Base-by-base conservation (phyloP, 805 yeast genomes). In the Metschnikowia drakensbergensis region DNA sequence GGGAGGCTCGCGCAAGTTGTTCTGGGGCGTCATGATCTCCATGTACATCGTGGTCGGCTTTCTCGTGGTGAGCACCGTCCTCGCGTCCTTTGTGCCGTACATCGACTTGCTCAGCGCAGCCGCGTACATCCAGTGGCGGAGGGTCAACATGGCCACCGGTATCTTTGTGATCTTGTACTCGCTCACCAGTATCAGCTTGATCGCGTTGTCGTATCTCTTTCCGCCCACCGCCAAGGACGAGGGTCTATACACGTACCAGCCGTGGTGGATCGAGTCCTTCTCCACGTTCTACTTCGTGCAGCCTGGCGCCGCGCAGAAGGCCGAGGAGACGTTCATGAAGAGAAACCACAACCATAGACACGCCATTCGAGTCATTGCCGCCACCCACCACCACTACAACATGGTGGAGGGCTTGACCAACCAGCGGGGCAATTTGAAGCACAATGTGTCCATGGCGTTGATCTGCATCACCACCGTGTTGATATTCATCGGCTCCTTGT, bases 221-320 rank as follows among this genome's bases (percentile, higher is more conserved):
- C 77, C 77, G 52, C 82, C 88, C 22, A 79, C 86, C 5, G 50
- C 67, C 31, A 68, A 65, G 34, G 81, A 80, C 51, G 75, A 73
- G 52, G 62, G 67, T 37, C 71, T 83, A 34, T 74, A 78, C 56
- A 81, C 82, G 53, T 85, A 80, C 62, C 87, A 82, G 61, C 88
- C 95, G 33, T 83, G 84, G 77, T 86, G 94, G 94, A 82, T 86
- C 58, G 82, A 82, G 62, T 75, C 81, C 4, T 84, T 85, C 55
- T 59, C 67, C 25, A 75, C 83, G 13, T 66, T 71, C 43, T 86
- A 86, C 64, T 86, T 74, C 65, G 84, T 83, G 10, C 71, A 73
- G 52, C 75, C 74, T 49, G 73, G 74, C 45, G 81, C 88, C 1
- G 69, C 76, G 6, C 67, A 67, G 47, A 64, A 67, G 41, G 84